These are phyloP conservation scores for Eimeria falciformis DNA, from an alignment of 169 alveolate species.

Conservation along the genomic window DNA sequence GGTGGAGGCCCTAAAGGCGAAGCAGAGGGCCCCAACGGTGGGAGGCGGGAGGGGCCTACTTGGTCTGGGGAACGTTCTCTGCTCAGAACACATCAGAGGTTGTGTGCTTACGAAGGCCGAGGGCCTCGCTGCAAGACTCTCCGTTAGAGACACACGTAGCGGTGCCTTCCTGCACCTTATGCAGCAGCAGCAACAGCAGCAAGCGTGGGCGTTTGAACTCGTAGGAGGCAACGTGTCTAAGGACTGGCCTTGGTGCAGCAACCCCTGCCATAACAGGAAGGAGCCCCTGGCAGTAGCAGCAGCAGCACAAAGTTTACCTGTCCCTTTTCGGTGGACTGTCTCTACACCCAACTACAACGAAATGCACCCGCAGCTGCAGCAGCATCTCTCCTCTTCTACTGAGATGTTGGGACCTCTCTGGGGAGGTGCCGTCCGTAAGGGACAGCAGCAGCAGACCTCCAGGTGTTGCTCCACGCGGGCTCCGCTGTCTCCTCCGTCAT, in stretches of 20 bases:
- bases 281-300: background rate
- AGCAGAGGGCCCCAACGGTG: background rate
- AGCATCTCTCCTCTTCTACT: slow-evolving; percentile 13
- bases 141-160: background rate
- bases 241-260: slow-evolving; percentile 31
- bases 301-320: background rate
- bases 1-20: background rate
- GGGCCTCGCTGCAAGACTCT: slow-evolving; percentile 60
- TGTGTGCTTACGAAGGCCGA: slow-evolving; percentile 58
- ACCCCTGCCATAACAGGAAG: slow-evolving; percentile 5
- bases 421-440: background rate
- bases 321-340: slow-evolving; percentile 58
- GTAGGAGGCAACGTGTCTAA: background rate
- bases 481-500: background rate
- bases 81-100: slow-evolving; percentile 37
- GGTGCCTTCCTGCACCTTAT: slow-evolving; percentile 43
- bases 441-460: background rate
- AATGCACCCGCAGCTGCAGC: slow-evolving; percentile 32
- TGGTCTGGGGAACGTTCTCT: slow-evolving; percentile 16
- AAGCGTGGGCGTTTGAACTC: slow-evolving; percentile 7
- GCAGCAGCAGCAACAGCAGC: slow-evolving; percentile 54
- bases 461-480: background rate
- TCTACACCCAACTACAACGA: slow-evolving; percentile 27
- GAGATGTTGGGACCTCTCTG: background rate
- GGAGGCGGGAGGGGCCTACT: slow-evolving; percentile 3